These are phyloP conservation scores for Hymenochaete sp. DNA, from an alignment of 1,284 basidiomycete species.

Conservation along the genomic window DNA sequence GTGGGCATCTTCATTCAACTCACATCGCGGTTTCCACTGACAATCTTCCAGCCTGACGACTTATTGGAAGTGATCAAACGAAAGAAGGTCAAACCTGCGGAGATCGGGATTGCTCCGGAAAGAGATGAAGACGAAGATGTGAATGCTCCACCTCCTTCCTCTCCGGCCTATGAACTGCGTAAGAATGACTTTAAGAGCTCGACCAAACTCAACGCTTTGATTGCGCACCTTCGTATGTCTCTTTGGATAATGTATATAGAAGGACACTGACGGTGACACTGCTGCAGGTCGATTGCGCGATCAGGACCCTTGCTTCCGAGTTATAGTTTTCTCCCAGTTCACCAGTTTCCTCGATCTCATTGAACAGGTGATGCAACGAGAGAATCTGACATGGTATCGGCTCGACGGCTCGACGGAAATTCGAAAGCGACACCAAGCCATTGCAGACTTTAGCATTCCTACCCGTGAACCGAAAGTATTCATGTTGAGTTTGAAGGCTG, in stretches of 20 bases:
- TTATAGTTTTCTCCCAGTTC: conserved; percentile 85
- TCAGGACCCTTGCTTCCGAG: conserved; percentile 73
- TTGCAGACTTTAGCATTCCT: conserved; percentile 65
- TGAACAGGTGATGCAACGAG: conserved; percentile 66
- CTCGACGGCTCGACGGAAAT: conserved; percentile 93
- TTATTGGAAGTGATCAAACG: conserved; percentile 55
- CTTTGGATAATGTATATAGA: not conserved
- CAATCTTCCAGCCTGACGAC: conserved; percentile 36
- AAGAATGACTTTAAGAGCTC: conserved; percentile 82
- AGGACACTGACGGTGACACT: not conserved
- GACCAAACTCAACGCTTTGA: conserved; percentile 76
- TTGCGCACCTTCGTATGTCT: conserved; percentile 53
- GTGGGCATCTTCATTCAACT: conserved; percentile 25
- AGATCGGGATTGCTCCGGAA: conserved; percentile 13
- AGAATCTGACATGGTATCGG: conserved; percentile 68
- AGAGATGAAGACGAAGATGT: conserved; percentile 19
- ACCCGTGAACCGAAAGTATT: conserved; percentile 69
- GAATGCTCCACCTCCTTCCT: conserved; percentile 32
- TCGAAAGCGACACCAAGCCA: conserved; percentile 68
- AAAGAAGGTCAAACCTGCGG: conserved; percentile 15
- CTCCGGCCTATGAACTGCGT: conserved; percentile 48
- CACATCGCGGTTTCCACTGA: not conserved
- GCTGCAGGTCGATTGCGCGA: conserved; percentile 47
- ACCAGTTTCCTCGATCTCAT: conserved; percentile 80
- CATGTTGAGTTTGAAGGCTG: conserved; percentile 87